Percentiles rank a stretch among this genome's conserved stretches.
Conservation (phyloP, 2,329 filamentous ascomycete species). For the Aureobasidium sp. region DNA sequence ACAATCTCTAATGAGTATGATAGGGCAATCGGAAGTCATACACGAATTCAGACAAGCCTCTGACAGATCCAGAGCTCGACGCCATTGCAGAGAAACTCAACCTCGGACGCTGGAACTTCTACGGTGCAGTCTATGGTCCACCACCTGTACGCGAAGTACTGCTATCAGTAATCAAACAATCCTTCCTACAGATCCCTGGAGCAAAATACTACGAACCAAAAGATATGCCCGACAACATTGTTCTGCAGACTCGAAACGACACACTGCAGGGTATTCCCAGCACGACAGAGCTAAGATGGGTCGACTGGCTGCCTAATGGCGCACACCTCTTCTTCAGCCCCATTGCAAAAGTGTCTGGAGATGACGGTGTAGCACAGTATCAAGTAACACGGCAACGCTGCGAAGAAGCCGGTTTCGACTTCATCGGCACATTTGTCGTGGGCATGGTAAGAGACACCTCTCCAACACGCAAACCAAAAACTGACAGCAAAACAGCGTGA, state of each 20-base stretch:
- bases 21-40: slow-evolving; percentile 9
- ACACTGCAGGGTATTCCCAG: slow-evolving; percentile 26
- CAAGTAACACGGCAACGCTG: slow-evolving; percentile 26
- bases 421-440: slow-evolving; percentile 44
- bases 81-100: slow-evolving; percentile 32
- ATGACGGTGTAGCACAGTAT: slow-evolving; percentile 40
- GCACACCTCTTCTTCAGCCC: slow-evolving; percentile 46
- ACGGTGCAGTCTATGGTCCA: slow-evolving; percentile 35
- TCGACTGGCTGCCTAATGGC: slow-evolving; percentile 46
- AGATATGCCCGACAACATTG: slow-evolving; percentile 28
- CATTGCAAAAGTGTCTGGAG: slow-evolving; percentile 41
- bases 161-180: slow-evolving; percentile 33
- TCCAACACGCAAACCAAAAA: too few relatives aligned
- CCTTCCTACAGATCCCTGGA: slow-evolving; percentile 36
- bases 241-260: slow-evolving; percentile 22
- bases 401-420: slow-evolving; percentile 40
- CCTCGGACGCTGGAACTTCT: slow-evolving; percentile 44
- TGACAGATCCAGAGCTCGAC: slow-evolving; percentile 34
- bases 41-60: slow-evolving; percentile 22
- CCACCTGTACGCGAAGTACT: slow-evolving; percentile 22
- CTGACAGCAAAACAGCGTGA: slow-evolving; percentile 27
- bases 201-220: slow-evolving; percentile 35
- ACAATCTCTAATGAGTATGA: neutral
- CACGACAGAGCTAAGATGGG: slow-evolving; percentile 33
- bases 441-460: slow-evolving; percentile 25